Evolutionary conservation across 208 protist genomes (phyloP).

Genomic region (Crithidia brevicula): DNA sequence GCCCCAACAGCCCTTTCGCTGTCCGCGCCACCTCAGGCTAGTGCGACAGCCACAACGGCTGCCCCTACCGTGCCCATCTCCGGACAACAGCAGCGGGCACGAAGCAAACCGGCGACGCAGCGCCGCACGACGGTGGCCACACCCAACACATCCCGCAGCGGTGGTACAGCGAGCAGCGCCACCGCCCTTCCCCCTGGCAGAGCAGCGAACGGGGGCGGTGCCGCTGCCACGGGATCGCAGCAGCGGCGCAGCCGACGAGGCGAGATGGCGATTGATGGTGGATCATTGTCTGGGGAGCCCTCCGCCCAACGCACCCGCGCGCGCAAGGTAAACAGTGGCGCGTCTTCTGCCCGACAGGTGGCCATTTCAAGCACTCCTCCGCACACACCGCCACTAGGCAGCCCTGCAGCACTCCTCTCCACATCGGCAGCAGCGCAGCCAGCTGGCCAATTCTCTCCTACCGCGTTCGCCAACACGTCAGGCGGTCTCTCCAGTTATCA

Average conservation of each 20-base stretch:
- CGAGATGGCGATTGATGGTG: neutral
- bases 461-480: neutral
- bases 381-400: too few species aligned
- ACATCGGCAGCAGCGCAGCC: too few species aligned
- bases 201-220: neutral
- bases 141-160: neutral
- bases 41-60: neutral
- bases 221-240: neutral
- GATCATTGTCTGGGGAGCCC: neutral
- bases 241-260: neutral
- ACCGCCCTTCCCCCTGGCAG: neutral
- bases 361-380: neutral
- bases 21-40: neutral
- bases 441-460: too few species aligned
- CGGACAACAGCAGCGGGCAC: slow-evolving; percentile 2
- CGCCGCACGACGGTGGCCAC: neutral
- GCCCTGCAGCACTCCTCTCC: too few species aligned
- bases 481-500: neutral
- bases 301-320: neutral
- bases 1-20: slow-evolving; percentile 1
- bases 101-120: slow-evolving; percentile 10
- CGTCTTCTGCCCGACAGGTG: slow-evolving; percentile 2
- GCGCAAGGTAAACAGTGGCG: slow-evolving; percentile 4
- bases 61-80: neutral
- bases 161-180: neutral